A percentile compares a stretch with the other conserved stretches of the same genome.
These are phyloP conservation scores for Aristolochia fimbriata DNA, from an alignment of 164 flowering plant genomes.

Conservation along the genomic window DNA sequence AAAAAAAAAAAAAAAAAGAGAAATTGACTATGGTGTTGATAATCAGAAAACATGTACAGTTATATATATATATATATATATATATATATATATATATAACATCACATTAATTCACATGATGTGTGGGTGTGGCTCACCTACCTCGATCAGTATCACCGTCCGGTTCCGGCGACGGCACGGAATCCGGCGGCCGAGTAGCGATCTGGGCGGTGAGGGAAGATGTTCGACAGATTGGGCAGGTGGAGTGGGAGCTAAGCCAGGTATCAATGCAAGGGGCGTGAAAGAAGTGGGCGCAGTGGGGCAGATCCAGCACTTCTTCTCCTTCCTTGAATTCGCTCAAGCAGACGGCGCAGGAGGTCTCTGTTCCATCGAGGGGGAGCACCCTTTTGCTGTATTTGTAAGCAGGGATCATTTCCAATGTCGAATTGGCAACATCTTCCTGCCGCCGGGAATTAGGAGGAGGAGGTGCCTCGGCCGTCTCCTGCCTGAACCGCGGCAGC, in stretches of 20 bases:
- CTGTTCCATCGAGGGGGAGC: constrained; percentile 6
- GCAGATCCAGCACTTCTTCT: constrained; percentile 42
- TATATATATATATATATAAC: too few relatives aligned
- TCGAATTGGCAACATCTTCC: too few relatives aligned
- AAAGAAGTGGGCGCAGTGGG: constrained; percentile 50
- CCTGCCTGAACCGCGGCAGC: too few relatives aligned
- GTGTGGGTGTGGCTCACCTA: neutral
- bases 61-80: too few relatives aligned
- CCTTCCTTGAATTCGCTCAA: constrained; percentile 47
- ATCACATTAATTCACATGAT: too few relatives aligned
- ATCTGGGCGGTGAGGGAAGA: constrained; percentile 9
- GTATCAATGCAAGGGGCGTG: constrained; percentile 59
- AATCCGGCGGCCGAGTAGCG: neutral
- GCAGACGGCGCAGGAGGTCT: constrained; percentile 52
- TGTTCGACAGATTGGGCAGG: constrained; percentile 56
- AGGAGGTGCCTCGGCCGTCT: too few relatives aligned
- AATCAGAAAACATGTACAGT: too few relatives aligned
- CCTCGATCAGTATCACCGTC: neutral
- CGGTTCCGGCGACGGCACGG: neutral
- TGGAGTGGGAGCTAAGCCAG: constrained; percentile 69
- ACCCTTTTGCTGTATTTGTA: neutral
- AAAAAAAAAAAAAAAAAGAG: too few relatives aligned
- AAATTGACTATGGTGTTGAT: too few relatives aligned
- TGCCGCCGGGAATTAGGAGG: too few relatives aligned
- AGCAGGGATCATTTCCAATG: neutral